Percentiles rank a stretch among this genome's conserved stretches.
Evolutionary conservation across 495 filamentous ascomycete species (phyloP).

Genomic region (Podospora comata): DNA sequence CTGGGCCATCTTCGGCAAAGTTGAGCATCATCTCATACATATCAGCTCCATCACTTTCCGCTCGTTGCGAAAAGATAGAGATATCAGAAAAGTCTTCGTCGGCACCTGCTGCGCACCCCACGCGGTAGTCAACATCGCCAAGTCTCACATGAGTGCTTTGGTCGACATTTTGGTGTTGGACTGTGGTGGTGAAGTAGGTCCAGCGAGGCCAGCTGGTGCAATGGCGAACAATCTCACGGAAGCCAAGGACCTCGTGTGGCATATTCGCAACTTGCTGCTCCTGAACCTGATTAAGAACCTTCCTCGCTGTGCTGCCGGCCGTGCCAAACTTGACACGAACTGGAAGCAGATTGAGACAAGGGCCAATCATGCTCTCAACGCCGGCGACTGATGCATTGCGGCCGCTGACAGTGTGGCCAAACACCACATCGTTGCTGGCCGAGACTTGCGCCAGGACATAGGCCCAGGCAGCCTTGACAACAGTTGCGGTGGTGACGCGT

Average conservation of each 20-base stretch:
- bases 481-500: conserved; percentile 50
- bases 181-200: conserved; percentile 27
- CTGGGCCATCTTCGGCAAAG: conserved; percentile 21
- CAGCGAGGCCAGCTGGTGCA: conserved; percentile 57
- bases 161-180: conserved; percentile 35
- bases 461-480: conserved; percentile 58
- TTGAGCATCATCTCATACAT: conserved; percentile 23
- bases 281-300: conserved; percentile 55
- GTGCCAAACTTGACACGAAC: conserved; percentile 50
- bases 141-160: conserved; percentile 10
- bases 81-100: conserved; percentile 27
- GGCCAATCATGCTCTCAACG: conserved; percentile 46
- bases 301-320: conserved; percentile 19
- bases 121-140: conserved; percentile 16
- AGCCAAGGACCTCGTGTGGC: conserved; percentile 48
- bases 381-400: conserved; percentile 54
- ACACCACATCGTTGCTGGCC: conserved; percentile 47
- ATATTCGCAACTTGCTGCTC: conserved; percentile 55
- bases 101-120: conserved; percentile 20
- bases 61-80: conserved; percentile 20
- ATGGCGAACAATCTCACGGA: conserved; percentile 55
- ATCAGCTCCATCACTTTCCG: conserved; percentile 1
- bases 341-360: conserved; percentile 59
- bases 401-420: conserved; percentile 54
- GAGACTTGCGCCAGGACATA: conserved; percentile 49